These are phyloP conservation scores for Colletotrichum siamense DNA, from an alignment of 2,329 filamentous ascomycete species.

Conservation along the genomic window DNA sequence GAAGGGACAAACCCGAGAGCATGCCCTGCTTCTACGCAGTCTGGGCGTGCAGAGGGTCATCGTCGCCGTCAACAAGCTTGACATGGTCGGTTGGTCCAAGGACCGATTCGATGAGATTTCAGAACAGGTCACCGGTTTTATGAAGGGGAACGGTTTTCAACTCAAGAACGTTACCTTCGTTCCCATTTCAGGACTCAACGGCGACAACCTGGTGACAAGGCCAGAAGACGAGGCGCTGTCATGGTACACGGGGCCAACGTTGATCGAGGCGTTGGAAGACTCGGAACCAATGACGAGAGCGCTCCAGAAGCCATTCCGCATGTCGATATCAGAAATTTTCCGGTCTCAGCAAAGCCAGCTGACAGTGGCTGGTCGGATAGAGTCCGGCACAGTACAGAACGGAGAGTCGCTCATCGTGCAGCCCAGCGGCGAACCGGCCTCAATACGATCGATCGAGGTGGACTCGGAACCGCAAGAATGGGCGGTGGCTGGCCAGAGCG, in stretches of 20 bases:
- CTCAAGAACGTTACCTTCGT: slow-evolving; percentile 84
- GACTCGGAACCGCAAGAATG: slow-evolving; percentile 79
- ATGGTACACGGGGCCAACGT: slow-evolving; percentile 83
- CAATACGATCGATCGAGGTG: slow-evolving; percentile 81
- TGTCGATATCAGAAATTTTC: slow-evolving; percentile 90
- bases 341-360: slow-evolving; percentile 81
- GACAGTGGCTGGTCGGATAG: slow-evolving; percentile 85
- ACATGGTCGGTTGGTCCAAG: slow-evolving; percentile 83
- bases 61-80: slow-evolving; percentile 94
- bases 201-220: slow-evolving; percentile 79
- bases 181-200: slow-evolving; percentile 86
- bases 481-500: slow-evolving; percentile 92
- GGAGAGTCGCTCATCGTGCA: slow-evolving; percentile 83
- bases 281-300: slow-evolving; percentile 76
- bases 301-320: slow-evolving; percentile 79
- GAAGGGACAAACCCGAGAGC: slow-evolving; percentile 92
- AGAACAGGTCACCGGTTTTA: slow-evolving; percentile 82
- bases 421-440: slow-evolving; percentile 81
- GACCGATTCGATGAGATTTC: slow-evolving; percentile 85
- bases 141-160: slow-evolving; percentile 82
- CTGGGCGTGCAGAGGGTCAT: slow-evolving; percentile 89
- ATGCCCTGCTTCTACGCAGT: slow-evolving; percentile 86
- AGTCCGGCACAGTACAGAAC: slow-evolving; percentile 81
- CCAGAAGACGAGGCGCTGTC: slow-evolving; percentile 61
- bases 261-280: slow-evolving; percentile 86